Evolutionary conservation across 352 stramenopile genomes (phyloP).

Genomic region (Pythium aphanidermatum): DNA sequence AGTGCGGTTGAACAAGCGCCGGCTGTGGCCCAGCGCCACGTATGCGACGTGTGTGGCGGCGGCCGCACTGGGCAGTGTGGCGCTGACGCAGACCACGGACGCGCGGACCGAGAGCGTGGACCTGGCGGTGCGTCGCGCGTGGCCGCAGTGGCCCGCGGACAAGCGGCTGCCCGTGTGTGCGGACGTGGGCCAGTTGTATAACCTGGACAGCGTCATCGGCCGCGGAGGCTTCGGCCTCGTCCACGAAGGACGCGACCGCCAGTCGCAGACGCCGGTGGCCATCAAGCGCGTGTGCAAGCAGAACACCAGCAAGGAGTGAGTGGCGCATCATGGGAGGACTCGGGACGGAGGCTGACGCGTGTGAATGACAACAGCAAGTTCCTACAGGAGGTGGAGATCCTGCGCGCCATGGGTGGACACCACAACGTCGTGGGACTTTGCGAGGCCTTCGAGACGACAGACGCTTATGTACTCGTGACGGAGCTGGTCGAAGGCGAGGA

Average conservation of each 20-base stretch:
- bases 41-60: neutral
- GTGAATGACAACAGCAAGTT: conserved; percentile 18
- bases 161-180: conserved; percentile 1
- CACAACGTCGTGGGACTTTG: conserved; percentile 24
- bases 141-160: neutral
- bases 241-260: conserved; percentile 15
- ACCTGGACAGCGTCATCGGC: conserved; percentile 15
- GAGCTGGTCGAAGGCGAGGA: conserved; percentile 27
- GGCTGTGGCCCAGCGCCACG: neutral
- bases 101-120: conserved; percentile 4
- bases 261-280: conserved; percentile 20
- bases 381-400: conserved; percentile 29
- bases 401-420: conserved; percentile 19
- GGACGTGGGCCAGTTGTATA: conserved; percentile 13
- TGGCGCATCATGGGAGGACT: neutral
- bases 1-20: too few species aligned
- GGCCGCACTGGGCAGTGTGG: neutral
- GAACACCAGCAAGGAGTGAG: conserved; percentile 21
- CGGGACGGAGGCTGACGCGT: neutral
- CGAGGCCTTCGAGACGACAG: conserved; percentile 31
- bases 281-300: conserved; percentile 32
- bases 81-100: neutral
- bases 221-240: conserved; percentile 28
- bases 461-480: conserved; percentile 31
- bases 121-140: neutral